phyloP scores from a whole-genome alignment of 371 early-diverging fungal species.

The Coemansia sp. region DNA sequence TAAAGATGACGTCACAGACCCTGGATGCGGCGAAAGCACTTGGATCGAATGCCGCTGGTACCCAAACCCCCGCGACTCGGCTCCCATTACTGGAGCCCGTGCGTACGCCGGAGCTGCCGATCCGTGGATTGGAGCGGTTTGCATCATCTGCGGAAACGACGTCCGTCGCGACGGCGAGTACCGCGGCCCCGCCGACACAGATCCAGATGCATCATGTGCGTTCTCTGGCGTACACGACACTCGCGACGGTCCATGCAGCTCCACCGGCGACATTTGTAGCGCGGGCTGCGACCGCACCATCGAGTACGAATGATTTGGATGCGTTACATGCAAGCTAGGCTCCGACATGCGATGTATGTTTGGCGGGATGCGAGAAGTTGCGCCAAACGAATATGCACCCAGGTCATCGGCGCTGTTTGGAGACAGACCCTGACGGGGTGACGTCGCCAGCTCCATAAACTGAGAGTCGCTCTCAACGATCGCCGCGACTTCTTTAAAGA shows the following conservation, averaged over 20 bases:
- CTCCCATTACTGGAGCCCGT: background rate
- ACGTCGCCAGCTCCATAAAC: constrained; percentile 27
- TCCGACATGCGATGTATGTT: constrained; percentile 41
- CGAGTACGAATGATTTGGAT: constrained; percentile 2
- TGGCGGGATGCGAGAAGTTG: background rate
- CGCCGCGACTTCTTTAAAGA: constrained; percentile 47
- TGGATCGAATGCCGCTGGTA: constrained; percentile 14
- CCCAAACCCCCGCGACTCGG: background rate
- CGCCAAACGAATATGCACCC: constrained; percentile 29
- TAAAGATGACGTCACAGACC: background rate
- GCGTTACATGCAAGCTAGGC: constrained; percentile 15
- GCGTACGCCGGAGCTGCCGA: background rate
- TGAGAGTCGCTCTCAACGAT: constrained; percentile 46
- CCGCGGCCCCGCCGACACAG: background rate
- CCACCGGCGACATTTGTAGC: background rate
- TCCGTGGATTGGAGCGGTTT: background rate
- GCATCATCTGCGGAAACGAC: constrained; percentile 42
- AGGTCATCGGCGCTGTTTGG: constrained; percentile 17
- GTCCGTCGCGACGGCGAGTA: constrained; percentile 40
- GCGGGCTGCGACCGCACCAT: constrained; percentile 2
- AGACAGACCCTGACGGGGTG: background rate
- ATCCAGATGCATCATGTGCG: too few species aligned
- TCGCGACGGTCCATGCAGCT: constrained; percentile 6
- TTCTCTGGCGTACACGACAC: too few species aligned
- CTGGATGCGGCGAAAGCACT: constrained; percentile 2